Conservation (phyloP, 495 filamentous ascomycete genomes). For the Xylaria bambusicola region DNA sequence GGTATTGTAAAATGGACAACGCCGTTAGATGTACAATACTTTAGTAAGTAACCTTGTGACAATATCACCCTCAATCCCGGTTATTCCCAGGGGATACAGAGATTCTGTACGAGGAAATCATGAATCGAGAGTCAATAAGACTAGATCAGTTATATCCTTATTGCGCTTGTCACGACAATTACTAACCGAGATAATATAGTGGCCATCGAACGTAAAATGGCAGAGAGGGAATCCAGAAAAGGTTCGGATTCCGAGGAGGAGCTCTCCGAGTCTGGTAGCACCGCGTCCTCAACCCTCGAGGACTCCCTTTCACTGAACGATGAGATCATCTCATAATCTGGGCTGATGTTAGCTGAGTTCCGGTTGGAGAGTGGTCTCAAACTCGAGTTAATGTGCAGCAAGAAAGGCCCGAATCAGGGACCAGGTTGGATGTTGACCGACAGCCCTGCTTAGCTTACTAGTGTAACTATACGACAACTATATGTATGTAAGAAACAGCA, state of each 20-base stretch:
- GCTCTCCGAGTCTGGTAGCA: not conserved
- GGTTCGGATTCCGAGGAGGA: no score
- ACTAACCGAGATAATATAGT: constrained; percentile 4
- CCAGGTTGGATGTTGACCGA: not conserved
- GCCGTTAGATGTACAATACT: constrained; percentile 38
- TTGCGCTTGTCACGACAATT: not conserved
- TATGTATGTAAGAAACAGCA: constrained; percentile 13
- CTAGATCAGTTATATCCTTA: no score
- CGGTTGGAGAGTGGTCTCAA: no score
- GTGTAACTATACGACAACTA: constrained; percentile 11
- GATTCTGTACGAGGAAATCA: no score
- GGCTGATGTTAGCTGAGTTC: no score
- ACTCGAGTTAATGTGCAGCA: not conserved
- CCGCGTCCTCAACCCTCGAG: not conserved
- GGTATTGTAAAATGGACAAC: constrained; percentile 62
- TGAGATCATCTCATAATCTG: no score
- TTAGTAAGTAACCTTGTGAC: no score
- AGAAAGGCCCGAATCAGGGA: not conserved
- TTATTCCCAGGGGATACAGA: no score
- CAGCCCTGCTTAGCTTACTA: not conserved
- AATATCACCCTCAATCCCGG: no score
- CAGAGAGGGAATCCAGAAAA: not conserved
- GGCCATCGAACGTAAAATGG: not conserved
- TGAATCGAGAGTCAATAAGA: no score
- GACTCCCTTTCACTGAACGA: no score